These are phyloP conservation scores for Closterium sp. DNA, from an alignment of 139 green algal species.

Conservation along the genomic window DNA sequence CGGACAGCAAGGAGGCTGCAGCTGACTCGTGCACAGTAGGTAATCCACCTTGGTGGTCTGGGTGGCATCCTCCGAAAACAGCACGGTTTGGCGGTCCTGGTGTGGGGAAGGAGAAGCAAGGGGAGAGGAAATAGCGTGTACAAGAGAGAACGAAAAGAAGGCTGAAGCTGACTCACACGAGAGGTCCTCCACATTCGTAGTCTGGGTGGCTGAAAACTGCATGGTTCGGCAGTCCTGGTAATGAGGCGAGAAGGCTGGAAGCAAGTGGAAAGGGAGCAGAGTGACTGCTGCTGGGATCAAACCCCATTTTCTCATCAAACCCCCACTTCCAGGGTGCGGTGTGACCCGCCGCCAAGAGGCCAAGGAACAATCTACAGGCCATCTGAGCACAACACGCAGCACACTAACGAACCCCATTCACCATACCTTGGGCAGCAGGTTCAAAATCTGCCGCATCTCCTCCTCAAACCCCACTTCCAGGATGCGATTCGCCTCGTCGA, in stretches of 20 bases:
- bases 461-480: conserved; percentile 99
- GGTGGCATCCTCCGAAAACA: too few relatives aligned
- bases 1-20: too few relatives aligned
- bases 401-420: too few relatives aligned
- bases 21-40: too few relatives aligned
- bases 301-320: conserved; percentile 97
- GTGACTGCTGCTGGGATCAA: not conserved
- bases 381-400: too few relatives aligned
- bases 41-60: too few relatives aligned
- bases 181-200: conserved; percentile 58
- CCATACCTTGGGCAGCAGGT: conserved; percentile 79
- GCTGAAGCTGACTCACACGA: not conserved
- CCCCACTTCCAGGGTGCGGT: conserved; percentile 97
- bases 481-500: conserved; percentile 97
- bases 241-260: not conserved
- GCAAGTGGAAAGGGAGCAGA: not conserved
- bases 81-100: not conserved
- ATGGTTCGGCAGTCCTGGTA: conserved; percentile 88
- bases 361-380: conserved; percentile 62
- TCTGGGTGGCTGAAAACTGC: conserved; percentile 97
- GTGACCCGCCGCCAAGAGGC: conserved; percentile 94
- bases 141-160: not conserved
- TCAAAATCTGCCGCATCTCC: conserved; percentile 96
- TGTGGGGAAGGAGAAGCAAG: not conserved
- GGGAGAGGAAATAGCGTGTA: not conserved